Evolutionary conservation across 164 flowering plant genomes (phyloP), one percentile per base, ranked within the genome.

Genomic region (Brasenia schreberi): DNA sequence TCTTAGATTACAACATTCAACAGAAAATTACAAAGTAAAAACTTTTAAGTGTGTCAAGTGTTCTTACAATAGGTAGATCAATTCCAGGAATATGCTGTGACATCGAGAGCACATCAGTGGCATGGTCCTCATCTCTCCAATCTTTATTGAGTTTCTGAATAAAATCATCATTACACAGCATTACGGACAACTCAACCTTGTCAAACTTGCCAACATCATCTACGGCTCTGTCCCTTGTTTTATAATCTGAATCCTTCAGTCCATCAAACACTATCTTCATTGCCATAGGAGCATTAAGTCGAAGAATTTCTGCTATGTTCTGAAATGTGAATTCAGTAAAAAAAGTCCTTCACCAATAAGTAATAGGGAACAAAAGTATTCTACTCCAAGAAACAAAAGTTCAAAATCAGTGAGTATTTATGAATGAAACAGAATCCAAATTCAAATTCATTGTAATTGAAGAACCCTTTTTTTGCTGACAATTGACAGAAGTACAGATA

Each of bases 21-120:
- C 33, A 65, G 9, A 62, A 70, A 59, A 64, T 23, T 23, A 23
- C 27, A 23, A 23, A 45, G 53, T 12, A 45, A 45, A 45, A 7
- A 2, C 12, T 1, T 45, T 45, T 45, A 1, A 12, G 53, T 45
- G 5, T 1, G 5, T 45, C 4, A 45, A 12, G 12, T 45, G 53
- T 44, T 43, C 94, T 81, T 81, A 95, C 99, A 70, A 92, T 80
- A 49, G 96, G 97, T 72, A 92, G 85, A 65, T 86, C 74, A 67
- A 95, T 84, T 65, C 74, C 92, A 19, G 96, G 88, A 59, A 88
- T 77, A 78, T 92, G 99, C 66, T 90, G 89, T 12, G 99, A 89
- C 96, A 95, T 85, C 63, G 99, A 95, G 52, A 95, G 97, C 66
- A 95, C 99, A 86, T 95, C 97, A 44, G 99, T 95, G 16, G 99